phyloP scores from a whole-genome alignment of 2,329 filamentous ascomycete species.

The Aspergillus sp. region DNA sequence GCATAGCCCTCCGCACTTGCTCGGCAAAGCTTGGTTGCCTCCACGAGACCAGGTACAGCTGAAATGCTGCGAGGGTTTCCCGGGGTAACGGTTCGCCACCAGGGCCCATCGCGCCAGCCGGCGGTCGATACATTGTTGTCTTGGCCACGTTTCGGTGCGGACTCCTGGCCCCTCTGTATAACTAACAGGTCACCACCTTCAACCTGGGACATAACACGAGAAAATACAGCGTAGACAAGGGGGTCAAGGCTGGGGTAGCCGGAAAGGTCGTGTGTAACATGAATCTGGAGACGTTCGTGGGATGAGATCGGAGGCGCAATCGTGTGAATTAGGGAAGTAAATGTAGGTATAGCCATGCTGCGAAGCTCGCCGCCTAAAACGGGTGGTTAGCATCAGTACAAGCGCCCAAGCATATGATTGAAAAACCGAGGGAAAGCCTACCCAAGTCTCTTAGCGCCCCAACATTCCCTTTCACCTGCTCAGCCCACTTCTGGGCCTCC shows the following conservation, averaged over 20 bases:
- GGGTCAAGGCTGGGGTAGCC: constrained; percentile 94
- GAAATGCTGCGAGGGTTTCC: constrained; percentile 72
- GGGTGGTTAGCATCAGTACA: background rate
- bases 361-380: constrained; percentile 77
- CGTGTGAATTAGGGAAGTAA: constrained; percentile 91
- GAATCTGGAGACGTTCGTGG: constrained; percentile 94
- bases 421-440: constrained; percentile 42
- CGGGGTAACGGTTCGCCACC: constrained; percentile 72
- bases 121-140: constrained; percentile 43
- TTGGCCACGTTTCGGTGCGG: constrained; percentile 65
- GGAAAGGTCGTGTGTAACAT: constrained; percentile 93
- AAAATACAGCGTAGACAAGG: constrained; percentile 87
- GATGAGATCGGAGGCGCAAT: constrained; percentile 94
- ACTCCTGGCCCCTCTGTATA: constrained; percentile 88
- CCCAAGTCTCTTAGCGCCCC: constrained; percentile 73
- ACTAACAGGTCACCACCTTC: constrained; percentile 95
- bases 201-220: constrained; percentile 96
- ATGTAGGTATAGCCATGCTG: constrained; percentile 85
- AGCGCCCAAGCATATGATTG: background rate
- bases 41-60: constrained; percentile 73
- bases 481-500: constrained; percentile 93
- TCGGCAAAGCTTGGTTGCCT: constrained; percentile 87
- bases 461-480: constrained; percentile 88
- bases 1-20: constrained; percentile 88
- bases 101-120: constrained; percentile 88